Evolutionary conservation across 164 flowering plant genomes (phyloP).

Genomic region (Aristolochia californica): DNA sequence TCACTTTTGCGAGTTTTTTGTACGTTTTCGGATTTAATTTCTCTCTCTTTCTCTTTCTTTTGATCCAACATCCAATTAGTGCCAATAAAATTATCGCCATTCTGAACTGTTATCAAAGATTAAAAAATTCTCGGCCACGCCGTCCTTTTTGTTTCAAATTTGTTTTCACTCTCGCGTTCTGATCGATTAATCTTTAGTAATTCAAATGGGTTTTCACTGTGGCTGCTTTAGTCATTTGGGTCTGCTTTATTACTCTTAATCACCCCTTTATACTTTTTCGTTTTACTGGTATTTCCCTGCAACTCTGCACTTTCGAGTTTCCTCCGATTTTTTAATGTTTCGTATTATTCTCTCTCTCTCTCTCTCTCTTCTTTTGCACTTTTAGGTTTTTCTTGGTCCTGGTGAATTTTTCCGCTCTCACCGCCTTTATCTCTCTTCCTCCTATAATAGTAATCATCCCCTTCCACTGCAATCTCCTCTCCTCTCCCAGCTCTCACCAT

Average conservation of each 20-base stretch:
- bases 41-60: neutral
- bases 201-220: neutral
- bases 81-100: too few relatives aligned
- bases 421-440: slow-evolving; percentile 15
- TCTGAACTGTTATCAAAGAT: too few relatives aligned
- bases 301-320: neutral
- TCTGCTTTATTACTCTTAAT: neutral
- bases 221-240: neutral
- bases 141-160: neutral
- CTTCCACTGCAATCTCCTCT: slow-evolving; percentile 12
- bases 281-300: neutral
- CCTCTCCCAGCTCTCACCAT: slow-evolving; percentile 25
- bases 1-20: neutral
- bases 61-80: neutral
- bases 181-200: neutral
- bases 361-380: neutral
- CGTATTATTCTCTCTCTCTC: neutral
- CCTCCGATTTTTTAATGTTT: neutral
- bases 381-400: slow-evolving; percentile 4
- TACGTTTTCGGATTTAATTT: neutral
- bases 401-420: slow-evolving; percentile 1
- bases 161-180: neutral
- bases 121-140: neutral
- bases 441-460: slow-evolving; percentile 12
- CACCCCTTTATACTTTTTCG: neutral